Evolutionary conservation across 2,329 filamentous ascomycete species (phyloP).

Genomic region (Penicillium sp.): DNA sequence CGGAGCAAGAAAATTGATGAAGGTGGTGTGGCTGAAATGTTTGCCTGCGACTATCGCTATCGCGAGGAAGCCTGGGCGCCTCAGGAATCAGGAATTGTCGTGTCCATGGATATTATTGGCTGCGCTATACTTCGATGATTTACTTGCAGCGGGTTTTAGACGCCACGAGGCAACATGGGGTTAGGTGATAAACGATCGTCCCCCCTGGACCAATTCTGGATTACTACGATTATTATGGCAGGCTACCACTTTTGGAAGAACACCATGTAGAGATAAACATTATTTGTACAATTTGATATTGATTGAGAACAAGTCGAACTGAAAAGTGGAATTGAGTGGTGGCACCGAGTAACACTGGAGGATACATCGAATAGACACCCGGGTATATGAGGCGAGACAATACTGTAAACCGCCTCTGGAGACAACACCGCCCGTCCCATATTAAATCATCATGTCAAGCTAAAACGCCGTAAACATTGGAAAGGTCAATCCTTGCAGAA

Average conservation of each 20-base stretch:
- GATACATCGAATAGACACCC: slow-evolving; percentile 25
- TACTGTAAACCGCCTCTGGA: slow-evolving; percentile 23
- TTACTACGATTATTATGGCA: too few relatives aligned
- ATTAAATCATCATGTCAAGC: slow-evolving; percentile 26
- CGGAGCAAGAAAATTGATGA: neutral
- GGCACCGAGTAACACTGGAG: slow-evolving; percentile 3
- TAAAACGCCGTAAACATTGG: slow-evolving; percentile 31
- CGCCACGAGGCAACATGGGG: neutral
- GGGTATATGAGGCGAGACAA: slow-evolving; percentile 39
- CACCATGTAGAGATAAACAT: neutral
- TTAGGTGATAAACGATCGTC: neutral
- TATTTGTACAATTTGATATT: slow-evolving; percentile 1
- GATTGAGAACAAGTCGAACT: neutral
- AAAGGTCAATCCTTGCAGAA: slow-evolving; percentile 9
- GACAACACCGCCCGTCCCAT: slow-evolving; percentile 35
- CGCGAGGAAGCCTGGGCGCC: slow-evolving; percentile 1
- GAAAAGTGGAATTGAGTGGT: neutral
- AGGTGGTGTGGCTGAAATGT: slow-evolving; percentile 5
- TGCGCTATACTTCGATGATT: slow-evolving; percentile 3
- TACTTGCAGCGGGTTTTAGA: neutral
- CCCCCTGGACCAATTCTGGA: neutral
- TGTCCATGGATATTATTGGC: slow-evolving; percentile 3
- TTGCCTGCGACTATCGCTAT: neutral
- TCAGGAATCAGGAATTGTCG: slow-evolving; percentile 1
- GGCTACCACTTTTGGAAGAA: too few relatives aligned